Evolutionary conservation across 2,329 filamentous ascomycete genomes (phyloP), one percentile per base, ranked within the genome.

Genomic region (Aspergillus phoenicis): DNA sequence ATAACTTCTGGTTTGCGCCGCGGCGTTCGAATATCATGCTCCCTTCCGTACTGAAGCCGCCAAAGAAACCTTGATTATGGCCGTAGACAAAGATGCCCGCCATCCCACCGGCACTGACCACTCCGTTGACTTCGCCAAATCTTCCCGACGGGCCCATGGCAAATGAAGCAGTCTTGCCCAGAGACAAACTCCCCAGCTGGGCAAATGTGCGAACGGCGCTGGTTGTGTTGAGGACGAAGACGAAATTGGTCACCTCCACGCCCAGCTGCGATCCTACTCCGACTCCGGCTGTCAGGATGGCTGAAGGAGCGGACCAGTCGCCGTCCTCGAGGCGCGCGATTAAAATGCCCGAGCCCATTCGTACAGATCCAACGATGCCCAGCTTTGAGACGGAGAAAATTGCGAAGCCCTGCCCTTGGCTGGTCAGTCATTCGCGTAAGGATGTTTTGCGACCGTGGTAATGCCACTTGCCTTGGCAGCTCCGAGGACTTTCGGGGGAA

Each of bases 41-140:
- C 11, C 93, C 94, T 76, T 99, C 95, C 62, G 98, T 80, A 64
- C 90, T 95, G 39, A 97, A 91, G 69, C 95, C 95, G 2, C 93
- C 95, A 70, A 97, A 99, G 26, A 98, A 79, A 8, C 95, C 95
- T 80, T 97, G 97, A 8, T 94, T 98, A 81, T 97, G 97, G 75
- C 89, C 93, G 82, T 98, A 99, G 70, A 91, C 90, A 82, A 97
- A 98, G 57, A 98, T 89, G 53, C 90, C 93, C 0, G 93, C 90
- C 2, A 97, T 88, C 63, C 91, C 88, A 80, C 87, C 93, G 65
- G 94, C 81, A 65, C 91, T 96, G 5, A 93, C 93, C 10, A 93
- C 93, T 62, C 93, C 93, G 33, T 93, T 93, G 11, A 94, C 92
- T 78, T 99, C 95, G 45, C 93, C 94, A 76, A 96, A 98, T 67